Base-by-base conservation (phyloP, 1,284 basidiomycete species). In the Violaceomyces palustris region DNA sequence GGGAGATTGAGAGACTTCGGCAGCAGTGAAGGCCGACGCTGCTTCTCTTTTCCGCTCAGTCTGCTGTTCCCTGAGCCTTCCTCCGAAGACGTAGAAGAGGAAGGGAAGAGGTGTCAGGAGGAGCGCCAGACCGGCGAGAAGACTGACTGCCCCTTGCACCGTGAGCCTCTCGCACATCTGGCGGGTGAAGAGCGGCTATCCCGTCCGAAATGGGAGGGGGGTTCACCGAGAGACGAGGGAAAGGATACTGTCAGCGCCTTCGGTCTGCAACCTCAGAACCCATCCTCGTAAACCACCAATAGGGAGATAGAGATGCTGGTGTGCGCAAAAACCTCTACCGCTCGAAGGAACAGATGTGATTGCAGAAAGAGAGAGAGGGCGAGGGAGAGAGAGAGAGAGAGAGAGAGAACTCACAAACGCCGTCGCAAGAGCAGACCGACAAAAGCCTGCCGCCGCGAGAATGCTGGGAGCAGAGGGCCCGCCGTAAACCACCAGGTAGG, bases 401-500 rank as follows among this genome's bases (percentile, higher is more conserved):
- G 21, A 34, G 28, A 35, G 25, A n/a, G n/a, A n/a, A 40, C 48
- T 45, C 31, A 50, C 48, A 33, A 54, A 34, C 14, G 39, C 51
- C 35, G 53, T 46, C 10, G 53, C 50, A 18, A 51, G 23, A 28
- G 45, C 54, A 6, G 45, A 52, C 6, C 54, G 49, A 38, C 45
- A 51, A 32, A 57, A 50, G 8, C 49, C 46, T 19, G 54, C 48
- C 9, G 49, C 49, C 6, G 54, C 54, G 23, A 57, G 22, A n/a
- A 51, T 45, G 23, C 49, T 48, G 1, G 54, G 54, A 14, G 54
- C 54, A 11, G 45, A 51, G 15, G 54, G 31, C 0, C 54, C 54
- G 35, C 48, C 54, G 17, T 57, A 57, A 0, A 44, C 48, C 3
- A 53, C 54, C 37, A 57, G 25, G 32, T 57, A 57, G 4, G 54